Base-by-base conservation (phyloP, 306 rosid genomes). In the Vigna unguiculata region DNA sequence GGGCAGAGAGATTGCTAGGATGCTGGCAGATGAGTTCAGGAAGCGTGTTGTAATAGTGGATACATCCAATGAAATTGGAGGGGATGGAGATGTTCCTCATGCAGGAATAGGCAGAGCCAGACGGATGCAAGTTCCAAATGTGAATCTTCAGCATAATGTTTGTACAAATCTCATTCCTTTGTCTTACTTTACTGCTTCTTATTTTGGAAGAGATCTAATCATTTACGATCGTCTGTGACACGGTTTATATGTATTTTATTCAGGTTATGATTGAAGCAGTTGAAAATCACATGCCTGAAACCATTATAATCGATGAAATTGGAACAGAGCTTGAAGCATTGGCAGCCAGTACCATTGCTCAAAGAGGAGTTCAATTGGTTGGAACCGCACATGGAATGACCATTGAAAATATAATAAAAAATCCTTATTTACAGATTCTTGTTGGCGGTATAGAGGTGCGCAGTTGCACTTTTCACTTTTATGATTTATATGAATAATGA, bases 181-280 rank as follows among this genome's bases (percentile, higher is more conserved):
- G 69, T 80, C 58, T 82, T 60, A 22, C 69, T 68, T 75, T 64
- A 40, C 75, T 24, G 25, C 69, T 65, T 82, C 80, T 36, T 38
- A n/a, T 52, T 52, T 66, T 25, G 60, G 21, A 58, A 8, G 4
- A 15, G 13, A 34, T 71, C 12, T 71, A 64, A 54, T 58, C 20
- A 7, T 10, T 28, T 67, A 36, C 10, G 5, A 9, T 45, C 34
- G 62, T 71, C 21, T 10, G 32, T 45, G 54, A 52, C 49, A 10
- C 32, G 6, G 1, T 48, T 82, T 74, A 28, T 63, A 36, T 62
- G 75, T 32, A 49, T 68, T 62, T 38, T 72, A 1, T 72, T 66
- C 83, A 96, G 99, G 90, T 92, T 85, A 95, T 95, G 98, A 95
- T 95, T 80, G 98, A 95, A 78, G 98, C 98, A 52, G 97, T 95